phyloP scores from a whole-genome alignment of 148 eudicot species.

The Oxyria digyna region DNA sequence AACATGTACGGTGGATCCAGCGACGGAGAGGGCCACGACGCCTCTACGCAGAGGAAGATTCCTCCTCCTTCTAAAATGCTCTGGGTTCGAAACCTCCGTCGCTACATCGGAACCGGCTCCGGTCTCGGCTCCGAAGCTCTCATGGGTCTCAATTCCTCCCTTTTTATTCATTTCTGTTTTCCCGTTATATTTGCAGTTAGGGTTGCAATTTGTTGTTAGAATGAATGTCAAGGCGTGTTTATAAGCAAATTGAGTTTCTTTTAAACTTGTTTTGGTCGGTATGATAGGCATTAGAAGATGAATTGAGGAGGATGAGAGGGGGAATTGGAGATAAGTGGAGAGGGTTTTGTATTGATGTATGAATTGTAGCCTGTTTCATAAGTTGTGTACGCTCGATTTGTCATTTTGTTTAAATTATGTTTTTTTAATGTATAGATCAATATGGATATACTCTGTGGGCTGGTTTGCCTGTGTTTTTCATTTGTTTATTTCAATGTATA shows the following conservation, averaged over 20 bases:
- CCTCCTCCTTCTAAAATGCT: conserved; percentile 88
- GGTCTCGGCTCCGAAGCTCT: conserved; percentile 98
- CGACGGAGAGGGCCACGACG: conserved; percentile 67
- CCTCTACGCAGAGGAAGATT: conserved; percentile 48
- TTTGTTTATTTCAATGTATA: neutral
- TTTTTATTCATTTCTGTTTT: neutral
- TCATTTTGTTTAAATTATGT: neutral
- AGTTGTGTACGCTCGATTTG: neutral
- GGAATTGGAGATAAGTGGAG: neutral
- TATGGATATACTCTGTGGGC: neutral
- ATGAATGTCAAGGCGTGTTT: neutral
- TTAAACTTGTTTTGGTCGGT: neutral
- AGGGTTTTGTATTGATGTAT: neutral
- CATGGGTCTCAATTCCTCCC: conserved; percentile 45
- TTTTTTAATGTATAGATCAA: neutral
- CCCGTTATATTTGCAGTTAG: neutral
- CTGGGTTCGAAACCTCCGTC: conserved; percentile 94
- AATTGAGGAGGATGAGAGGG: neutral
- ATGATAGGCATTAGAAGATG: neutral
- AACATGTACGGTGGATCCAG: conserved; percentile 53
- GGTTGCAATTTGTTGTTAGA: neutral
- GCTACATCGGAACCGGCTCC: conserved; percentile 92
- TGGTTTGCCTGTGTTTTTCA: neutral
- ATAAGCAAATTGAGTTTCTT: neutral
- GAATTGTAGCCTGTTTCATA: neutral